phyloP scores from a whole-genome alignment of 1,139 yeast genomes.

The Candida buenavistaensis region DNA sequence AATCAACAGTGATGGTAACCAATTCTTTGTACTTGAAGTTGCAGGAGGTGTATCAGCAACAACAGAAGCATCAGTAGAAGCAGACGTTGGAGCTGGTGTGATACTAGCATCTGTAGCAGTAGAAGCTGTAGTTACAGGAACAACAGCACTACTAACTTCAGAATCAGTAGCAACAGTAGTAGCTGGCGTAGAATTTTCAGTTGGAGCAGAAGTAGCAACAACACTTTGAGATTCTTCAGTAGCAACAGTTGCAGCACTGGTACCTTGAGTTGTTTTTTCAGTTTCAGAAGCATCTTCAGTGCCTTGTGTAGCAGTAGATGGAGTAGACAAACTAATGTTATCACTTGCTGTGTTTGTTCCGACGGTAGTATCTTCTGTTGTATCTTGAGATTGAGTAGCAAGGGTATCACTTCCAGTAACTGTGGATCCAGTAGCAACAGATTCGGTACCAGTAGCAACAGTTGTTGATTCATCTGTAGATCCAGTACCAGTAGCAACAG shows the following conservation, averaged over 20 bases:
- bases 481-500: conserved; percentile 1
- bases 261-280: background rate
- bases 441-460: background rate
- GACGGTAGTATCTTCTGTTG: conserved; percentile 3
- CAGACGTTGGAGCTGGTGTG: conserved; percentile 8
- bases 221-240: conserved; percentile 3
- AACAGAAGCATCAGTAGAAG: conserved; percentile 8
- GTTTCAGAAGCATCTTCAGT: conserved; percentile 3
- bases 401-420: background rate
- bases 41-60: conserved; percentile 7
- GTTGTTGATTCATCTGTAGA: conserved; percentile 2
- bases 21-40: conserved; percentile 28
- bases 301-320: conserved; percentile 3
- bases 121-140: conserved; percentile 1
- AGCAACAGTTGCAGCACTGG: conserved; percentile 1
- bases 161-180: conserved; percentile 2
- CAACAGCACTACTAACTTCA: background rate
- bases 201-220: conserved; percentile 2
- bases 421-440: conserved; percentile 1
- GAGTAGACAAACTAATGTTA: no score
- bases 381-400: conserved; percentile 2
- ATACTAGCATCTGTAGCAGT: conserved; percentile 8
- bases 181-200: background rate
- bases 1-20: conserved; percentile 54
- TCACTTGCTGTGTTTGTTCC: no score